Percentiles rank a stretch among this genome's conserved stretches.
These are phyloP conservation scores for Triglochin maritima DNA, from an alignment of 106 monocot species.

Conservation along the genomic window DNA sequence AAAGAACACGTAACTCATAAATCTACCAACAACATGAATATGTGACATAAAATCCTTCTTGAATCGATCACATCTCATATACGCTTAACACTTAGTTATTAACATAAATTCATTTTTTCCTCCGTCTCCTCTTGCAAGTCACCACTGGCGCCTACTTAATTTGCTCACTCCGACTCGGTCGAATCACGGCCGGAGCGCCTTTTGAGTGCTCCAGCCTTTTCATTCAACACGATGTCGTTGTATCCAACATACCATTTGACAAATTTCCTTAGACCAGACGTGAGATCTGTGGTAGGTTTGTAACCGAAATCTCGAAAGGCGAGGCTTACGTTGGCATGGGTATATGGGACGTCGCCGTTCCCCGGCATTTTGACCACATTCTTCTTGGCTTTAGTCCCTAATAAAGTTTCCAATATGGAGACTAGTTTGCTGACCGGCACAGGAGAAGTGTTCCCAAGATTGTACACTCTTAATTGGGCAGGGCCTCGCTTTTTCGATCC, in stretches of 20 bases:
- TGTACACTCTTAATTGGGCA: conserved; percentile 41
- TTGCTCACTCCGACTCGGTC: no score
- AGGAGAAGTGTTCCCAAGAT: conserved; percentile 40
- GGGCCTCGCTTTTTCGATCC: conserved; percentile 43
- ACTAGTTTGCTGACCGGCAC: conserved; percentile 46
- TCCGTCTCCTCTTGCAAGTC: no score
- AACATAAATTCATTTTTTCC: no score
- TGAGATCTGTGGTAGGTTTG: conserved; percentile 48
- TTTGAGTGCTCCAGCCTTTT: no score
- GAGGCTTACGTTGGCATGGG: conserved; percentile 62
- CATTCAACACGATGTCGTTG: not conserved
- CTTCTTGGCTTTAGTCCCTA: conserved; percentile 51
- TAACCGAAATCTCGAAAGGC: conserved; percentile 46
- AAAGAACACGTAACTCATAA: no score
- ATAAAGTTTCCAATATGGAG: conserved; percentile 36
- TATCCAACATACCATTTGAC: conserved; percentile 50
- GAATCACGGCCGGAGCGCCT: no score
- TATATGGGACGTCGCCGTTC: conserved; percentile 65
- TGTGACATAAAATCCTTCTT: no score
- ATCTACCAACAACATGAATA: no score
- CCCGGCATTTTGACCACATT: conserved; percentile 43
- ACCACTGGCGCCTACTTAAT: no score
- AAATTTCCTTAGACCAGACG: conserved; percentile 41
- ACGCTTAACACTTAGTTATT: no score
- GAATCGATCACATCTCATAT: no score